Percentiles rank a stretch among this genome's conserved stretches.
These are phyloP conservation scores for Rauvolfia tetraphylla DNA, from an alignment of 257 asterid species.

Conservation along the genomic window DNA sequence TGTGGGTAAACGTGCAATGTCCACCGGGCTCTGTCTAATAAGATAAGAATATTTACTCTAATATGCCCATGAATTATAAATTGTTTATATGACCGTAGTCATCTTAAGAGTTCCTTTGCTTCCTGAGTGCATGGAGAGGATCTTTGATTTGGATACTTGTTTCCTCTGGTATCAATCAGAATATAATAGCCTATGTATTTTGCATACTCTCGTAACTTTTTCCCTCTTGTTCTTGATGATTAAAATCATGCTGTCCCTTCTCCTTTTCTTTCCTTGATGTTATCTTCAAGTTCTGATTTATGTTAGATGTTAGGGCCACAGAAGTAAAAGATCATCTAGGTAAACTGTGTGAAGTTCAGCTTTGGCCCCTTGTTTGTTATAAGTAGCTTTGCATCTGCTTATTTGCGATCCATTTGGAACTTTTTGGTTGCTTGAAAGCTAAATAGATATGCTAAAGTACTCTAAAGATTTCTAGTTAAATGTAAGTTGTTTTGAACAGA, in stretches of 20 bases:
- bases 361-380: neutral
- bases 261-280: neutral
- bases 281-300: neutral
- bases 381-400: neutral
- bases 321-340: neutral
- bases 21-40: neutral
- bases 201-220: neutral
- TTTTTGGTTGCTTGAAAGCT: neutral
- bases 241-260: too few relatives aligned
- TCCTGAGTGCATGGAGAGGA: neutral
- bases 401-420: neutral
- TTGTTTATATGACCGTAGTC: neutral
- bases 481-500: constrained; percentile 29
- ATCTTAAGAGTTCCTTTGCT: neutral
- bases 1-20: neutral
- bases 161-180: neutral
- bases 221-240: neutral
- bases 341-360: neutral
- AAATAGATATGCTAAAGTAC: neutral
- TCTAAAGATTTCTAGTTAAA: neutral
- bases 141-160: neutral
- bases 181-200: neutral
- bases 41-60: neutral
- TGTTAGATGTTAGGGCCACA: neutral
- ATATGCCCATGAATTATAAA: neutral